Evolutionary conservation across 805 yeast species (phyloP).

Genomic region (Trichomonascus vanleenenianus): DNA sequence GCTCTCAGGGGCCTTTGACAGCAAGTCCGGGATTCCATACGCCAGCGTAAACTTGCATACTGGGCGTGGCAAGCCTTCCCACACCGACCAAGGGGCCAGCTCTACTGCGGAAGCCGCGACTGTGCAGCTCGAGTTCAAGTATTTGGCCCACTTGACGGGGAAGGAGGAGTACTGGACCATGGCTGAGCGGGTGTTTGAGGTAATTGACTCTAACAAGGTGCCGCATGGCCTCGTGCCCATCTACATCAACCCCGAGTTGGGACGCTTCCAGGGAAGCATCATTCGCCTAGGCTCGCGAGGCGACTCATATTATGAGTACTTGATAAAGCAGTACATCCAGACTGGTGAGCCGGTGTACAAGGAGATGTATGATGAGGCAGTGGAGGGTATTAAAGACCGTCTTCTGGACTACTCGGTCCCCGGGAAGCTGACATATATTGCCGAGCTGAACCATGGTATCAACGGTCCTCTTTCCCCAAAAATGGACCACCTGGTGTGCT

Average conservation of each 20-base stretch:
- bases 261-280: slow-evolving; percentile 51
- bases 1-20: slow-evolving; percentile 59
- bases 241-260: slow-evolving; percentile 66
- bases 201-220: slow-evolving; percentile 58
- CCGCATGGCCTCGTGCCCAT: slow-evolving; percentile 78
- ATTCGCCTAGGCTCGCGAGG: slow-evolving; percentile 88
- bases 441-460: slow-evolving; percentile 71
- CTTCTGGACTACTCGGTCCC: slow-evolving; percentile 57
- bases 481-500: slow-evolving; percentile 92
- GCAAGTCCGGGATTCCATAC: slow-evolving; percentile 64
- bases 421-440: slow-evolving; percentile 55
- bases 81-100: slow-evolving; percentile 67
- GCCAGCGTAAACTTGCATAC: slow-evolving; percentile 67
- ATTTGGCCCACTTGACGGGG: slow-evolving; percentile 72
- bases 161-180: slow-evolving; percentile 70
- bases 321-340: slow-evolving; percentile 77
- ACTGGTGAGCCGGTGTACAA: slow-evolving; percentile 60
- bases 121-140: slow-evolving; percentile 73
- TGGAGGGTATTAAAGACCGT: slow-evolving; percentile 66
- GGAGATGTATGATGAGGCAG: slow-evolving; percentile 69
- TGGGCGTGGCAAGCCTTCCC: slow-evolving; percentile 52
- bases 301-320: slow-evolving; percentile 86
- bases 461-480: slow-evolving; percentile 52
- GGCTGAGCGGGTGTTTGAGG: slow-evolving; percentile 65
- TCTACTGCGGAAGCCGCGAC: slow-evolving; percentile 89